These are phyloP conservation scores for rapeseed (Brassica napus) DNA, from an alignment of 345 rosid genomes.

Conservation along the genomic window Da-Ae NC_063441.1:16064501-16065000, in stretches of 20 bases:
- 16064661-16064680: constrained; percentile 8
- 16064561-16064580: constrained; percentile 47
- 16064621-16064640: constrained; percentile 68
- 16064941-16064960: constrained; percentile 88
- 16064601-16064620: constrained; percentile 67
- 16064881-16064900: constrained; percentile 92
- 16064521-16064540: constrained; percentile 72
- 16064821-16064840: neutral
- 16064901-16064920: constrained; percentile 88
- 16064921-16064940: constrained; percentile 88
- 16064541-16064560: constrained; percentile 40
- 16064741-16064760: constrained; percentile 3
- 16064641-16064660: constrained; percentile 70
- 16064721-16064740: constrained; percentile 16
- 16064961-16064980: neutral
- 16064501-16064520: constrained; percentile 60
- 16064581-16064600: constrained; percentile 44
- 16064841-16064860: constrained; percentile 47
- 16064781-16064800: neutral
- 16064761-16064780: constrained; percentile 59
- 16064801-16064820: neutral
- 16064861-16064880: constrained; percentile 75
- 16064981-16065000: neutral
- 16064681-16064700: neutral
- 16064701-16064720: neutral